Conservation (phyloP, 2,329 filamentous ascomycete genomes). For the Lecanicillium sp. region DNA sequence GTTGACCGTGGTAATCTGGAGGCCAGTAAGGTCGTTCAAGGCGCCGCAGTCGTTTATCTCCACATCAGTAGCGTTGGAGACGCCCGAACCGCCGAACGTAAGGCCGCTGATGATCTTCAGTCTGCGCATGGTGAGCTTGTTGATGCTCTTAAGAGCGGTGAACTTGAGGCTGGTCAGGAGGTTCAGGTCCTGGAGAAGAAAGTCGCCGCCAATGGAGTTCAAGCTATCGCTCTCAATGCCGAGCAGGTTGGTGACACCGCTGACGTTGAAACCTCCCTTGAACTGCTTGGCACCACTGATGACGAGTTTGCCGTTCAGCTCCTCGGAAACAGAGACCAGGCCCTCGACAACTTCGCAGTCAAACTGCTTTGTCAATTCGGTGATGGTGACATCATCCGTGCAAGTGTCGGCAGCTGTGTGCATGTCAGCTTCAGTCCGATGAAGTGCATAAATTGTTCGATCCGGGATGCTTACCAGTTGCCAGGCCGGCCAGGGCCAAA, state of each 20-base stretch:
- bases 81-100: conserved; percentile 42
- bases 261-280: conserved; percentile 50
- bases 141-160: conserved; percentile 55
- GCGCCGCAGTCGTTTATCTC: conserved; percentile 73
- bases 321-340: conserved; percentile 55
- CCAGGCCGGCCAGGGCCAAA: conserved; percentile 15
- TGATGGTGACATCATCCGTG: conserved; percentile 53
- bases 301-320: conserved; percentile 48
- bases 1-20: conserved; percentile 68
- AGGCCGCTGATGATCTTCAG: conserved; percentile 52
- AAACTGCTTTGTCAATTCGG: conserved; percentile 50
- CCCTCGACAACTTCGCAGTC: conserved; percentile 64
- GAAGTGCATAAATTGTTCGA: background rate
- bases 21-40: conserved; percentile 68
- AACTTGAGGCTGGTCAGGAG: conserved; percentile 62
- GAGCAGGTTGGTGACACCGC: conserved; percentile 52
- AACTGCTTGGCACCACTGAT: conserved; percentile 54
- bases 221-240: conserved; percentile 56
- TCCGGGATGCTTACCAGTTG: background rate
- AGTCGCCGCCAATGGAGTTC: conserved; percentile 57
- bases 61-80: conserved; percentile 62
- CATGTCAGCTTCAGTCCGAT: too few species aligned
- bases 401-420: conserved; percentile 22
- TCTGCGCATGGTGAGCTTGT: conserved; percentile 62
- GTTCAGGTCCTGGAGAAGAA: conserved; percentile 62